Conservation (phyloP, 2,329 filamentous ascomycete genomes). For the Pestalotiopsis sp. region DNA sequence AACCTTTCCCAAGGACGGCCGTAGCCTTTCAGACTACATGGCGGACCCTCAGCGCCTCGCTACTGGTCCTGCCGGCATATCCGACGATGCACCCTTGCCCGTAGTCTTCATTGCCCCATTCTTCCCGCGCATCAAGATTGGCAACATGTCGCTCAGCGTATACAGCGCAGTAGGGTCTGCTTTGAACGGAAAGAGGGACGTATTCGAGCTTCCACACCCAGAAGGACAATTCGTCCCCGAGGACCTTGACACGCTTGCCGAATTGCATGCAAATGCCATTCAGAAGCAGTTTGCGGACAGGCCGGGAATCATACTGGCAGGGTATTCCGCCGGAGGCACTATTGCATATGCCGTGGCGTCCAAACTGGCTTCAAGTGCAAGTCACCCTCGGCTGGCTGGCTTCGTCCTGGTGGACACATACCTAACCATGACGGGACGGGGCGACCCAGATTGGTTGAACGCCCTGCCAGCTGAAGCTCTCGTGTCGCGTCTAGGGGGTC, state of each 20-base stretch:
- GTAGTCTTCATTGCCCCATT: slow-evolving; percentile 11
- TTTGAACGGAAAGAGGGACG: slow-evolving; percentile 9
- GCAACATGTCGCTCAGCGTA: background rate
- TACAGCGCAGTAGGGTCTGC: slow-evolving; percentile 8
- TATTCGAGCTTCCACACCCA: slow-evolving; percentile 11
- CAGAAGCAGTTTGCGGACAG: slow-evolving; percentile 2
- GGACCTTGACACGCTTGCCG: slow-evolving; percentile 11
- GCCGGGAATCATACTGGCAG: slow-evolving; percentile 10
- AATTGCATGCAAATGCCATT: slow-evolving; percentile 5
- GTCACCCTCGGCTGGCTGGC: slow-evolving; percentile 2
- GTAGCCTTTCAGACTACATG: slow-evolving; percentile 1
- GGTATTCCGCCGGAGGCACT: slow-evolving; percentile 9
- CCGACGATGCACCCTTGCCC: background rate
- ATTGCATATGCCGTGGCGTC: slow-evolving; percentile 8
- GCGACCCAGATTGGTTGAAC: slow-evolving; percentile 11
- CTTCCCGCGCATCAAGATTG: slow-evolving; percentile 13
- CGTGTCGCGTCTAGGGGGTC: slow-evolving; percentile 9
- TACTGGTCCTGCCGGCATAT: background rate
- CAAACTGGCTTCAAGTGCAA: background rate
- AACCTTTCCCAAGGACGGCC: slow-evolving; percentile 7
- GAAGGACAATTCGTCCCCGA: slow-evolving; percentile 4
- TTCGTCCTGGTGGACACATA: slow-evolving; percentile 11
- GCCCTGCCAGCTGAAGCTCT: slow-evolving; percentile 7
- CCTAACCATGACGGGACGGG: slow-evolving; percentile 11
- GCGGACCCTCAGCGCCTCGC: slow-evolving; percentile 12